Conservation (phyloP, 768 basidiomycete species). For the Trametes punicea region DNA sequence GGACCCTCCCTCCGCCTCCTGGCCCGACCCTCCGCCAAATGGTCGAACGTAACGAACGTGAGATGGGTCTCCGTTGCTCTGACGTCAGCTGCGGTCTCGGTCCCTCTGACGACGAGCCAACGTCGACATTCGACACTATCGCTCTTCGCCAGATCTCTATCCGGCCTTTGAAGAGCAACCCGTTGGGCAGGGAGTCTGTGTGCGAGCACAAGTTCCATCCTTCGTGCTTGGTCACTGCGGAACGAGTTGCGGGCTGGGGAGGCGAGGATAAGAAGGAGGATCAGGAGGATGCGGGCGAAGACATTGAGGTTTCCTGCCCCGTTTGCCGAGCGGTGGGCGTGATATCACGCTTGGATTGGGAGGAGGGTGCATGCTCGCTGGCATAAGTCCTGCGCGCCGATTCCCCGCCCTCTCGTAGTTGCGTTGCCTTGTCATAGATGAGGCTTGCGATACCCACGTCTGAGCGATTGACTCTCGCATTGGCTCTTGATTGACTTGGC, state of each 20-base stretch:
- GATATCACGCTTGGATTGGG: constrained; percentile 61
- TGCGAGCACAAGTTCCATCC: constrained; percentile 73
- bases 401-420: background rate
- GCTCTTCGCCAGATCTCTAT: constrained; percentile 35
- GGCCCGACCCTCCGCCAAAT: constrained; percentile 71
- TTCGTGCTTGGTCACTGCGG: constrained; percentile 66
- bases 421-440: constrained; percentile 7
- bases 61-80: constrained; percentile 67
- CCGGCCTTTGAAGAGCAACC: constrained; percentile 22
- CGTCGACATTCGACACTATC: constrained; percentile 22
- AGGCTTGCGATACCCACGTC: constrained; percentile 10
- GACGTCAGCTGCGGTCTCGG: constrained; percentile 75
- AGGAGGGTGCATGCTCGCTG: constrained; percentile 37
- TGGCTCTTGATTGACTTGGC: constrained; percentile 1
- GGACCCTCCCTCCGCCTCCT: constrained; percentile 61
- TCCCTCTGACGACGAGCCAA: constrained; percentile 29
- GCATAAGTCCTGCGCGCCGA: constrained; percentile 14
- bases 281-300: constrained; percentile 27
- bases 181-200: constrained; percentile 29
- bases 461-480: constrained; percentile 5
- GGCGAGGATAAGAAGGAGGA: constrained; percentile 39
- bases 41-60: constrained; percentile 69
- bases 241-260: constrained; percentile 61
- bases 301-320: constrained; percentile 71
- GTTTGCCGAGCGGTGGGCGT: constrained; percentile 65